These are phyloP conservation scores for Olyra latifolia DNA, from an alignment of 176 grass and related monocot species.

Conservation along the genomic window DNA sequence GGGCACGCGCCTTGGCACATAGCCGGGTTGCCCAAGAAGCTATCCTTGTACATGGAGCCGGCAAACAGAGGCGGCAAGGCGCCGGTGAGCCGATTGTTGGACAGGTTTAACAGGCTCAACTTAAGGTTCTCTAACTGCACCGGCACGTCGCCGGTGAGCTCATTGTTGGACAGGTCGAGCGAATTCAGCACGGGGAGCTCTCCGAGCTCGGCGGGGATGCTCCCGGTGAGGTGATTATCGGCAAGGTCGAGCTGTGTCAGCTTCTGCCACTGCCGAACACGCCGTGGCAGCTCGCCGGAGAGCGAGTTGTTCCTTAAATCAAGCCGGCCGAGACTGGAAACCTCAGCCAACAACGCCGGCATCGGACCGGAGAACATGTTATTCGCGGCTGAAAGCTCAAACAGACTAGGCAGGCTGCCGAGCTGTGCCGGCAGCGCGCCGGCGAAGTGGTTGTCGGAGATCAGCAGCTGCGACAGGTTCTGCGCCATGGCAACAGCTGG, in stretches of 20 bases:
- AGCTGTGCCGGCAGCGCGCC: constrained; percentile 62
- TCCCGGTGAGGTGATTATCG: constrained; percentile 45
- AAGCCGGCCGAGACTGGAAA: constrained; percentile 49
- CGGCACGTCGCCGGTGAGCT: constrained; percentile 58
- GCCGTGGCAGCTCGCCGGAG: constrained; percentile 52
- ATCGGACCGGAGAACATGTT: constrained; percentile 52
- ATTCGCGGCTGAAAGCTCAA: constrained; percentile 67
- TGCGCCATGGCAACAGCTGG: constrained; percentile 40
- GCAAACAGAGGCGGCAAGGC: constrained; percentile 54
- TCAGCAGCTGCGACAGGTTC: constrained; percentile 72
- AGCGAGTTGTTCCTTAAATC: constrained; percentile 70
- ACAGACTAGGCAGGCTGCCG: constrained; percentile 42
- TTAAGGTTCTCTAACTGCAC: constrained; percentile 66
- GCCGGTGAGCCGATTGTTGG: constrained; percentile 69
- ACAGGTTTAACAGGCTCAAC: constrained; percentile 70
- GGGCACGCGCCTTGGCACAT: constrained; percentile 43
- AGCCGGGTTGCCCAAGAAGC: constrained; percentile 71
- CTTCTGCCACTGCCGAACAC: constrained; percentile 54
- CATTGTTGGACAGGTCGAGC: constrained; percentile 69
- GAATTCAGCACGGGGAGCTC: constrained; percentile 75
- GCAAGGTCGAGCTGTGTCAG: constrained; percentile 65
- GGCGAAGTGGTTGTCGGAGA: constrained; percentile 70
- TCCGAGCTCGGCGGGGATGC: constrained; percentile 66
- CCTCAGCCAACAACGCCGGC: constrained; percentile 38
- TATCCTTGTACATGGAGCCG: constrained; percentile 35